phyloP scores from a whole-genome alignment of 1,284 basidiomycete genomes.

The Anthracocystis walkeri region DNA sequence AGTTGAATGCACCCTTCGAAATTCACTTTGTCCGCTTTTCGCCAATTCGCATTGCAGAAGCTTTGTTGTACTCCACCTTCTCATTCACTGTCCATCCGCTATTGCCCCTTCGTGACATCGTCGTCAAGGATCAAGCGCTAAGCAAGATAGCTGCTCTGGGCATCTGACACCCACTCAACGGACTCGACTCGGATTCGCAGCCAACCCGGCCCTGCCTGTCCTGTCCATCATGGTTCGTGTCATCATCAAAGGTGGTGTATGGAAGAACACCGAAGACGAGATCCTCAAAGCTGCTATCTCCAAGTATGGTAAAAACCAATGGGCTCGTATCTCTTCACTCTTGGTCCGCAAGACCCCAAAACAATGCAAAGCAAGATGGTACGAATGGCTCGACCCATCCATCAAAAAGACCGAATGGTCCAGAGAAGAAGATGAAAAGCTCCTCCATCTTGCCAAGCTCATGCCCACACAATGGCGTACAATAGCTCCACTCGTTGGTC shows the following conservation, averaged over 20 bases:
- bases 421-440: conserved; percentile 96
- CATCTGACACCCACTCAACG: too few species aligned
- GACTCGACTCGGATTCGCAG: background rate
- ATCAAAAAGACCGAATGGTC: conserved; percentile 95
- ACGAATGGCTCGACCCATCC: conserved; percentile 99
- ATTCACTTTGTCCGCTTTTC: background rate
- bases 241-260: conserved; percentile 69
- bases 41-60: background rate
- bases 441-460: conserved; percentile 95
- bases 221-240: conserved; percentile 62
- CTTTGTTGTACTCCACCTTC: background rate
- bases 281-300: conserved; percentile 69
- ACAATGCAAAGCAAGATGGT: conserved; percentile 98
- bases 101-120: background rate
- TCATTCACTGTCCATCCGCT: background rate
- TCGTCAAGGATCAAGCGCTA: background rate
- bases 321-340: conserved; percentile 98
- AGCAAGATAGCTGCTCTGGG: too few species aligned
- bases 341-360: conserved; percentile 99
- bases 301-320: conserved; percentile 71
- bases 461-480: conserved; percentile 99
- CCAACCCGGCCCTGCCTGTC: background rate
- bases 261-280: conserved; percentile 70
- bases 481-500: conserved; percentile 96
- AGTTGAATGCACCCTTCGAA: background rate